These are phyloP conservation scores for Saccharomycopsis malanga DNA, from an alignment of 805 yeast species.

Conservation along the genomic window DNA sequence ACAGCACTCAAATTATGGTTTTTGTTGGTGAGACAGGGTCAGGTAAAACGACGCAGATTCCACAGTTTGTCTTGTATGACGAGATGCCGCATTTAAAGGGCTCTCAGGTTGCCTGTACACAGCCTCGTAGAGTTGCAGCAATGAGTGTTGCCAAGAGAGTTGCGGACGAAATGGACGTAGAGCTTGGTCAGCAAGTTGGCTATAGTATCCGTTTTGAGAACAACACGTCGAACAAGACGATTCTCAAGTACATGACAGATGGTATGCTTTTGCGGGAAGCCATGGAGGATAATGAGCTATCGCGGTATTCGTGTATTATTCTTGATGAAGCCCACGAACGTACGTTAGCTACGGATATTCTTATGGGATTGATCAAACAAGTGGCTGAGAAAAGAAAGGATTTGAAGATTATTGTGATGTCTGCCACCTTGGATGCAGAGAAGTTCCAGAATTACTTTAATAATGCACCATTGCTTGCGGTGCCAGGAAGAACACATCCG, in stretches of 20 bases:
- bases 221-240: slow-evolving; percentile 70
- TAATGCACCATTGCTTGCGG: slow-evolving; percentile 90
- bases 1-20: slow-evolving; percentile 87
- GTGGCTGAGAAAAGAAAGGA: slow-evolving; percentile 76
- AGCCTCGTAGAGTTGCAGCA: slow-evolving; percentile 97
- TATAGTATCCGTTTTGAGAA: slow-evolving; percentile 92
- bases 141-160: slow-evolving; percentile 98
- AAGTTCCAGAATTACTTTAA: slow-evolving; percentile 87
- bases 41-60: slow-evolving; percentile 97
- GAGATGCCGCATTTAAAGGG: slow-evolving; percentile 85
- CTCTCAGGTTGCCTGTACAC: slow-evolving; percentile 63
- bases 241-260: slow-evolving; percentile 94
- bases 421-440: slow-evolving; percentile 96
- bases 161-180: slow-evolving; percentile 94
- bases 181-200: slow-evolving; percentile 91
- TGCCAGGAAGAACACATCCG: slow-evolving; percentile 97
- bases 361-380: slow-evolving; percentile 90
- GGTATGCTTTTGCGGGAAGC: slow-evolving; percentile 98
- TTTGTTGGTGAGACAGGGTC: slow-evolving; percentile 99
- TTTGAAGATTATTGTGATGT: slow-evolving; percentile 88
- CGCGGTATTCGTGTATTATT: slow-evolving; percentile 79
- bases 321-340: slow-evolving; percentile 98
- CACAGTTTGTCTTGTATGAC: slow-evolving; percentile 73
- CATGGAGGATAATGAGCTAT: slow-evolving; percentile 86
- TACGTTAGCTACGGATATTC: slow-evolving; percentile 90